Percentiles rank a stretch among this genome's conserved stretches.
Evolutionary conservation across 306 rosid genomes (phyloP).

Genomic region (Trichosanthes truncata): DNA sequence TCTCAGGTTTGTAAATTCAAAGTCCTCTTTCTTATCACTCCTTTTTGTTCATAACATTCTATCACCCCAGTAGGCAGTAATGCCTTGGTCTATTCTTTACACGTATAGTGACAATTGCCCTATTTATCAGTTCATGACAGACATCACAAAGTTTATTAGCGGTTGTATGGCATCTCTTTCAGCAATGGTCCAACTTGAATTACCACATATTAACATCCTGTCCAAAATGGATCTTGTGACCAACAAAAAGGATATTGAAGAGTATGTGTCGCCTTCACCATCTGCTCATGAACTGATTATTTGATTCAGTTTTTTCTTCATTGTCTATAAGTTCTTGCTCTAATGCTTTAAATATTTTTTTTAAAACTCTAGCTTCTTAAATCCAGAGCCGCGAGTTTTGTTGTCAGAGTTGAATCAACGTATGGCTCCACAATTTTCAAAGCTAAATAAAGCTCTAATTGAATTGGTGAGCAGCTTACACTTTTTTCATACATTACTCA

Average conservation of each 20-base stretch:
- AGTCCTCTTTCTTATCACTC: neutral
- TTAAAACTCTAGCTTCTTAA: conserved; percentile 45
- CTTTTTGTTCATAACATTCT: neutral
- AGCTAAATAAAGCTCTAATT: conserved; percentile 79
- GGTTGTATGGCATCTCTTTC: conserved; percentile 90
- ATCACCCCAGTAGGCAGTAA: neutral
- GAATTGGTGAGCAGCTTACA: conserved; percentile 39
- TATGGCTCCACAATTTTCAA: conserved; percentile 84
- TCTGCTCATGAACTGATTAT: neutral
- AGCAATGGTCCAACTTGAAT: conserved; percentile 82
- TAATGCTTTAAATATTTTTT: neutral
- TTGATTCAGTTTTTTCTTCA: conserved; percentile 1
- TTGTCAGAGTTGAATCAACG: conserved; percentile 66
- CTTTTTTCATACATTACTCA: neutral
- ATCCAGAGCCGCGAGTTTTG: conserved; percentile 61
- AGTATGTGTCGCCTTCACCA: conserved; percentile 26
- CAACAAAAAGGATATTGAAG: conserved; percentile 64
- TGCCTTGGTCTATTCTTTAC: neutral
- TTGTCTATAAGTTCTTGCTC: neutral
- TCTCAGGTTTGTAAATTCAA: conserved; percentile 58
- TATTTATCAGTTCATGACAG: conserved; percentile 59
- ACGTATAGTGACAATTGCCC: neutral
- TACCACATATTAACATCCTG: conserved; percentile 89
- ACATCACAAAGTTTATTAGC: conserved; percentile 89
- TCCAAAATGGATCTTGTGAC: conserved; percentile 91